Evolutionary conservation across 345 rosid genomes (phyloP).

Genomic region (Salix koriyanagi): DNA sequence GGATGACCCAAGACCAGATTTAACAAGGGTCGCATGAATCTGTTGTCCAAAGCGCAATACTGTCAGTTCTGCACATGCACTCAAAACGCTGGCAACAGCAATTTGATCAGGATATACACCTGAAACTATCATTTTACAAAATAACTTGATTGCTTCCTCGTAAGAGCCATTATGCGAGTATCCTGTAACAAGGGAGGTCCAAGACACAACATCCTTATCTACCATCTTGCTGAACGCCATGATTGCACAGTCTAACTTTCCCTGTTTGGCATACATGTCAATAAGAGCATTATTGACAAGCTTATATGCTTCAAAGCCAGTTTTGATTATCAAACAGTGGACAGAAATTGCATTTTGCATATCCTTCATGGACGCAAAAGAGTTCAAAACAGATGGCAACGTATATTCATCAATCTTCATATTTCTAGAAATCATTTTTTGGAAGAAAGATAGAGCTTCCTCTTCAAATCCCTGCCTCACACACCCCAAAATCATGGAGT

Average conservation of each 20-base stretch:
- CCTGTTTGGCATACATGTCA: constrained; percentile 84
- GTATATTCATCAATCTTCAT: constrained; percentile 67
- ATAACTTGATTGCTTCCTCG: constrained; percentile 65
- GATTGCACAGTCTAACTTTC: constrained; percentile 46
- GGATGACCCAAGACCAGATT: constrained; percentile 55
- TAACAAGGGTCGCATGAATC: constrained; percentile 59
- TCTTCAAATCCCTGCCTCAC: constrained; percentile 55
- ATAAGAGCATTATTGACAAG: constrained; percentile 78
- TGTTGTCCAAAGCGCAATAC: constrained; percentile 73
- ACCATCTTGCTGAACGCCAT: constrained; percentile 57
- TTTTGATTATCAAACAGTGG: constrained; percentile 69
- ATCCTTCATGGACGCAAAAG: constrained; percentile 50
- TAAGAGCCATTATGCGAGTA: constrained; percentile 48
- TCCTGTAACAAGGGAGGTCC: constrained; percentile 93
- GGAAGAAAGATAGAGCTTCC: constrained; percentile 63
- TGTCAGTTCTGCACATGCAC: constrained; percentile 73
- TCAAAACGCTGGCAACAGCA: constrained; percentile 57
- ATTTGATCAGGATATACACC: constrained; percentile 60
- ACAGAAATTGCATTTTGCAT: constrained; percentile 43
- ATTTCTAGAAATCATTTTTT: constrained; percentile 51
- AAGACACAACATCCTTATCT: constrained; percentile 72
- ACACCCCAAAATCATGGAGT: constrained; percentile 74
- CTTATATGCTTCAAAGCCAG: constrained; percentile 57
- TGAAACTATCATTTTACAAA: constrained; percentile 52
- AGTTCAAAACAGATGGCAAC: constrained; percentile 61